Percentiles rank a stretch among this genome's conserved stretches.
phyloP scores from a whole-genome alignment of 805 yeast species.

The Kuraishia ogatae region DNA sequence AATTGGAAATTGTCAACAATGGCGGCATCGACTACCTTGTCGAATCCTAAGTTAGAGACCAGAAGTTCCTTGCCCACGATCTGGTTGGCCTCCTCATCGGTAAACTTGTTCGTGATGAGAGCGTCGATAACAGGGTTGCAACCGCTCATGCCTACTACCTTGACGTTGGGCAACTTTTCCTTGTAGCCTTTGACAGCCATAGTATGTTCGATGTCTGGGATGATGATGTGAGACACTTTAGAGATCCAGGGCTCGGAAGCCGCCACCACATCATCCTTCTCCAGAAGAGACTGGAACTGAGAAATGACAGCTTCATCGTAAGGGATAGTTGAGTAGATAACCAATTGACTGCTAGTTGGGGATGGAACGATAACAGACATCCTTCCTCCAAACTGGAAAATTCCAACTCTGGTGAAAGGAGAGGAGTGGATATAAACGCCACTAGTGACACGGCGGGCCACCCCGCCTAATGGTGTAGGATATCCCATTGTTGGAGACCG shows the following conservation, averaged over 20 bases:
- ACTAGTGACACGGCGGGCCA: slow-evolving; percentile 24
- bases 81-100: slow-evolving; percentile 16
- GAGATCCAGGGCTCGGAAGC: slow-evolving; percentile 23
- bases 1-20: slow-evolving; percentile 33
- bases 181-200: slow-evolving; percentile 51
- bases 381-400: slow-evolving; percentile 27
- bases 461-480: slow-evolving; percentile 28
- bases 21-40: slow-evolving; percentile 12
- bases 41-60: slow-evolving; percentile 18
- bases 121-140: slow-evolving; percentile 24
- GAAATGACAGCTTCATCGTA: slow-evolving; percentile 35
- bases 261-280: slow-evolving; percentile 16
- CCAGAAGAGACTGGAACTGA: slow-evolving; percentile 23
- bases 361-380: slow-evolving; percentile 25
- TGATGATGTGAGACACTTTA: slow-evolving; percentile 39
- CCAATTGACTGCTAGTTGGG: slow-evolving; percentile 16
- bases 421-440: slow-evolving; percentile 26
- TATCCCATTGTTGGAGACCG: slow-evolving; percentile 25
- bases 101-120: slow-evolving; percentile 32
- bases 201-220: slow-evolving; percentile 61
- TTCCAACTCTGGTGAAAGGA: slow-evolving; percentile 20
- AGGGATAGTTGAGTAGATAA: slow-evolving; percentile 56
- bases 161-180: slow-evolving; percentile 37
- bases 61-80: slow-evolving; percentile 20
- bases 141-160: slow-evolving; percentile 46